A percentile compares a stretch with the other conserved stretches of the same genome.
These are phyloP conservation scores for Daldinia childiae DNA, from an alignment of 495 filamentous ascomycete genomes.

Conservation along the genomic window DNA sequence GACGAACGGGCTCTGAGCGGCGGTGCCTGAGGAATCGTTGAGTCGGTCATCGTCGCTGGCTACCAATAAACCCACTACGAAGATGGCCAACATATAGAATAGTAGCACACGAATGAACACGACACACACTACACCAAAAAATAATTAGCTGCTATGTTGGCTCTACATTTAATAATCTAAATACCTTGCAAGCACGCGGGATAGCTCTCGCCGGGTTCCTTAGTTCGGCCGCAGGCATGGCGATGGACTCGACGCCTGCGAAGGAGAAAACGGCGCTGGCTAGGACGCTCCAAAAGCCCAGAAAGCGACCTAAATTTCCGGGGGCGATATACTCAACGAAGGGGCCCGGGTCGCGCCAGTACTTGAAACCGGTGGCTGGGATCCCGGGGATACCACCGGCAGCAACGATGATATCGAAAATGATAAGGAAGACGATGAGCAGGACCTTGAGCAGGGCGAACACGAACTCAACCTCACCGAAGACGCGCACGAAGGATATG, in stretches of 20 bases:
- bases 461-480: constrained; percentile 66
- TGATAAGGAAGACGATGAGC: constrained; percentile 61
- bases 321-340: constrained; percentile 59
- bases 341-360: constrained; percentile 63
- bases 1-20: constrained; percentile 76
- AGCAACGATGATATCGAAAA: constrained; percentile 62
- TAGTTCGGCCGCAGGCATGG: constrained; percentile 72
- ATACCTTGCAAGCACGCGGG: constrained; percentile 57
- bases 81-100: constrained; percentile 69
- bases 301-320: constrained; percentile 46
- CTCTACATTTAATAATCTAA: not conserved
- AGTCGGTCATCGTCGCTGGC: constrained; percentile 67
- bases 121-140: constrained; percentile 50
- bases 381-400: constrained; percentile 68
- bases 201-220: constrained; percentile 64
- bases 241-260: constrained; percentile 65
- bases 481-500: constrained; percentile 62
- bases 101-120: constrained; percentile 62
- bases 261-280: constrained; percentile 68
- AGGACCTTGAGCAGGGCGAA: constrained; percentile 68
- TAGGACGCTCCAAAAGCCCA: constrained; percentile 69
- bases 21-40: constrained; percentile 57
- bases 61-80: constrained; percentile 73
- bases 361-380: constrained; percentile 54
- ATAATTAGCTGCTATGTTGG: not conserved